Conservation (phyloP, 139 green algal genomes). For the Closterium sp. region DNA sequence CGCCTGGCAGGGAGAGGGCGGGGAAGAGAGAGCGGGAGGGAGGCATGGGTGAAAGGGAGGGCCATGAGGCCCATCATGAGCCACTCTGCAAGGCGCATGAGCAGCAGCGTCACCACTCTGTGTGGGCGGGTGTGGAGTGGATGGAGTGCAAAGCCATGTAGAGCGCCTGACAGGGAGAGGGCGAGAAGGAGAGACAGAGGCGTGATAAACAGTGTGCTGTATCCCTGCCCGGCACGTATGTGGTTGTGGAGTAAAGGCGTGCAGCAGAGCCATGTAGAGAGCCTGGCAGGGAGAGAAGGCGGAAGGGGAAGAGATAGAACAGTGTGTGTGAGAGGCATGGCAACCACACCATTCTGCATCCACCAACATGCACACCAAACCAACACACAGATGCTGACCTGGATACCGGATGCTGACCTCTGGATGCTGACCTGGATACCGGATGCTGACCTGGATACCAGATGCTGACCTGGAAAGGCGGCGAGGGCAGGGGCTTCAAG, state of each 20-base stretch:
- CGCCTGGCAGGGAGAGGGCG: too few relatives aligned
- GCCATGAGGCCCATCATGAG: constrained; percentile 39
- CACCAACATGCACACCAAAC: too few relatives aligned
- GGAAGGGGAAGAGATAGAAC: too few relatives aligned
- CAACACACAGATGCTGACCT: not conserved
- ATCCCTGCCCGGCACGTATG: too few relatives aligned
- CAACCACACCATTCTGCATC: too few relatives aligned
- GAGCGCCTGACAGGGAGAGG: not conserved
- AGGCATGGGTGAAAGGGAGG: not conserved
- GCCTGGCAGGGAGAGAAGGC: too few relatives aligned
- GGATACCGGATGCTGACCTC: not conserved
- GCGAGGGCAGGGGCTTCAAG: constrained; percentile 15
- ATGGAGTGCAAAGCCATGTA: constrained; percentile 27
- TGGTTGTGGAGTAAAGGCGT: not conserved
- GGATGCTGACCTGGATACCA: not conserved
- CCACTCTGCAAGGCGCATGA: constrained; percentile 45
- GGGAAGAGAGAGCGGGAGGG: not conserved
- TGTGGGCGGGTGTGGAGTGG: not conserved
- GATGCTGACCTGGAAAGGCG: constrained; percentile 18
- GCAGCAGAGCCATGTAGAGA: too few relatives aligned
- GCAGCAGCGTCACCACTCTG: too few relatives aligned
- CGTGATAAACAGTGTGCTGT: too few relatives aligned
- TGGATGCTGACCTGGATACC: constrained; percentile 30
- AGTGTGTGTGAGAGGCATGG: too few relatives aligned
- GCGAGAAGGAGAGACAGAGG: too few relatives aligned